A percentile compares a stretch with the other conserved stretches of the same genome.
These are phyloP conservation scores for Diplodia seriata DNA, from an alignment of 2,329 filamentous ascomycete species.

Conservation along the genomic window DNA sequence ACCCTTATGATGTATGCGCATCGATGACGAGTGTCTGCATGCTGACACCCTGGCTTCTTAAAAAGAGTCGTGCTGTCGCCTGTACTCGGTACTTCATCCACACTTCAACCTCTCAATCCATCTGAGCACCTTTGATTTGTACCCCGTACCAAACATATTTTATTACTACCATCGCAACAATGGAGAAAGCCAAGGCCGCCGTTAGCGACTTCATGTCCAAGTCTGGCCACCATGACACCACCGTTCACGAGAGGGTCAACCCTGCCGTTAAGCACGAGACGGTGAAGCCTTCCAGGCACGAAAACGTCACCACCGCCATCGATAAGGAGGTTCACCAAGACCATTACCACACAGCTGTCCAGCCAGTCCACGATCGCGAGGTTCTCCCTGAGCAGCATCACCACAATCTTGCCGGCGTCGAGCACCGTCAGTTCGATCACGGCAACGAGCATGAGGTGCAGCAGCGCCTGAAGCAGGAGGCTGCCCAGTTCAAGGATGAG, in stretches of 20 bases:
- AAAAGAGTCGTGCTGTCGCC: not conserved
- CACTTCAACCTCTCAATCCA: not conserved
- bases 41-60: not conserved
- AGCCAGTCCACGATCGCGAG: conserved; percentile 66
- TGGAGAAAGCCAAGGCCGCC: conserved; percentile 71
- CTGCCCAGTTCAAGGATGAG: conserved; percentile 61
- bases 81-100: not conserved
- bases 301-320: conserved; percentile 67
- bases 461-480: conserved; percentile 43
- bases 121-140: not conserved
- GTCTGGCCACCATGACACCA: conserved; percentile 70
- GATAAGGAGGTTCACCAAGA: conserved; percentile 75
- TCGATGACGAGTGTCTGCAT: conserved; percentile 1
- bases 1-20: conserved; percentile 9
- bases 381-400: conserved; percentile 67
- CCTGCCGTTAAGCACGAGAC: conserved; percentile 67
- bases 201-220: conserved; percentile 66
- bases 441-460: conserved; percentile 60
- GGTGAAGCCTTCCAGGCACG: conserved; percentile 65
- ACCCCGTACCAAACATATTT: conserved; percentile 10
- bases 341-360: conserved; percentile 73
- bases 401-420: conserved; percentile 64
- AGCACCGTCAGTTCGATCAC: conserved; percentile 68
- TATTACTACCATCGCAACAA: conserved; percentile 45
- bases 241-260: conserved; percentile 69